phyloP scores from a whole-genome alignment of 208 protist genomes.

The Leptomonas seymouri region DNA sequence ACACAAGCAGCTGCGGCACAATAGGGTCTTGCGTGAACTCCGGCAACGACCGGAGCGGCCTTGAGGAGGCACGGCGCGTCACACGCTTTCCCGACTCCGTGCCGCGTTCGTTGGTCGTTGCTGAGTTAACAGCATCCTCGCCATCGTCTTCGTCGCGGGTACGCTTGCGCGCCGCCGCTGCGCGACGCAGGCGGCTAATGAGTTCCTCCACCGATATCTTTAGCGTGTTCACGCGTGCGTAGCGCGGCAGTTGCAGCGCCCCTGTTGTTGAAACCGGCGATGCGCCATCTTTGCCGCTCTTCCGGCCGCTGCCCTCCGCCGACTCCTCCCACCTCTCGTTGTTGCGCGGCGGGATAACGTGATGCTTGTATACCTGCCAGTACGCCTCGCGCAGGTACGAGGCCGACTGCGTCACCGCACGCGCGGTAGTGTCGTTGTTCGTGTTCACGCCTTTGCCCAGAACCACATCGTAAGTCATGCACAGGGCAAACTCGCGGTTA shows the following conservation, averaged over 20 bases:
- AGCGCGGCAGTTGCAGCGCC: slow-evolving; percentile 63
- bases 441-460: slow-evolving; percentile 90
- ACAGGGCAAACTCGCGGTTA: slow-evolving; percentile 70
- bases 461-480: slow-evolving; percentile 89
- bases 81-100: slow-evolving; percentile 2
- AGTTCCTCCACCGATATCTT: slow-evolving; percentile 77
- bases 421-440: slow-evolving; percentile 77
- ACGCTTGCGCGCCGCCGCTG: slow-evolving; percentile 35
- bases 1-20: slow-evolving; percentile 81
- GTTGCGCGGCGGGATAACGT: slow-evolving; percentile 66
- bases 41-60: slow-evolving; percentile 38
- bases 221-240: slow-evolving; percentile 89
- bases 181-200: slow-evolving; percentile 58
- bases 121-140: background rate
- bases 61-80: slow-evolving; percentile 13
- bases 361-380: slow-evolving; percentile 78
- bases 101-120: background rate
- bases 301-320: slow-evolving; percentile 10
- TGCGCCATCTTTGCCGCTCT: slow-evolving; percentile 10
- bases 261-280: background rate
- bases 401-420: slow-evolving; percentile 66
- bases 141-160: slow-evolving; percentile 8
- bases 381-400: slow-evolving; percentile 84
- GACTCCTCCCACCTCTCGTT: slow-evolving; percentile 46
- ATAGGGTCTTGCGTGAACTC: slow-evolving; percentile 73